These are phyloP conservation scores for Solanum corneliomulleri DNA, from an alignment of 257 asterid species.

Conservation along the genomic window DNA sequence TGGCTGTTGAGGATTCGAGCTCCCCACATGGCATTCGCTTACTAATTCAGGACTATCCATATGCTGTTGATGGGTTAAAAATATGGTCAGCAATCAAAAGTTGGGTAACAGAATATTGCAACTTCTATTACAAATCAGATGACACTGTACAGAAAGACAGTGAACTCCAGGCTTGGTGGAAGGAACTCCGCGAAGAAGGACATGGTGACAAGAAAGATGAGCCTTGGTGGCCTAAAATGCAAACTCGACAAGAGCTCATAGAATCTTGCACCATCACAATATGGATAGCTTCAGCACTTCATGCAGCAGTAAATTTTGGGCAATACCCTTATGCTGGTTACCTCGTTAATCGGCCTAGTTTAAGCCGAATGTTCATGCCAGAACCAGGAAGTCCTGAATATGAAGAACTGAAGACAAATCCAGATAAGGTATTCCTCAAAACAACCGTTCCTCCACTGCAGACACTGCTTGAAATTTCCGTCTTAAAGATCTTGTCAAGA, in stretches of 20 bases:
- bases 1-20: slow-evolving; percentile 48
- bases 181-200: slow-evolving; percentile 48
- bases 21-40: slow-evolving; percentile 56
- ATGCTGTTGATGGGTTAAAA: slow-evolving; percentile 71
- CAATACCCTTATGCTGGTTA: slow-evolving; percentile 68
- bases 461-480: slow-evolving; percentile 46
- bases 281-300: slow-evolving; percentile 80
- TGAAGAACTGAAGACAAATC: slow-evolving; percentile 45
- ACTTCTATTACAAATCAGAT: slow-evolving; percentile 46
- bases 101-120: slow-evolving; percentile 66
- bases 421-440: slow-evolving; percentile 47
- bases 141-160: slow-evolving; percentile 26
- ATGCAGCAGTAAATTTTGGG: slow-evolving; percentile 71
- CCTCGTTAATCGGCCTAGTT: slow-evolving; percentile 53
- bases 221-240: slow-evolving; percentile 77
- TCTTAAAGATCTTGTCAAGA: slow-evolving; percentile 54
- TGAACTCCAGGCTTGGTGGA: slow-evolving; percentile 82
- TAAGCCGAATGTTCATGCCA: slow-evolving; percentile 61
- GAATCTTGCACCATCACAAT: slow-evolving; percentile 60
- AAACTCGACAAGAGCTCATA: slow-evolving; percentile 31
- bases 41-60: slow-evolving; percentile 62
- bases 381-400: slow-evolving; percentile 41
- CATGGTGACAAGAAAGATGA: slow-evolving; percentile 63
- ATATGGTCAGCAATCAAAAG: slow-evolving; percentile 66
- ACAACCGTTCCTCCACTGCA: slow-evolving; percentile 49